Evolutionary conservation across 2,329 filamentous ascomycete species (phyloP).

Genomic region (Pezizomycotina sp.): DNA sequence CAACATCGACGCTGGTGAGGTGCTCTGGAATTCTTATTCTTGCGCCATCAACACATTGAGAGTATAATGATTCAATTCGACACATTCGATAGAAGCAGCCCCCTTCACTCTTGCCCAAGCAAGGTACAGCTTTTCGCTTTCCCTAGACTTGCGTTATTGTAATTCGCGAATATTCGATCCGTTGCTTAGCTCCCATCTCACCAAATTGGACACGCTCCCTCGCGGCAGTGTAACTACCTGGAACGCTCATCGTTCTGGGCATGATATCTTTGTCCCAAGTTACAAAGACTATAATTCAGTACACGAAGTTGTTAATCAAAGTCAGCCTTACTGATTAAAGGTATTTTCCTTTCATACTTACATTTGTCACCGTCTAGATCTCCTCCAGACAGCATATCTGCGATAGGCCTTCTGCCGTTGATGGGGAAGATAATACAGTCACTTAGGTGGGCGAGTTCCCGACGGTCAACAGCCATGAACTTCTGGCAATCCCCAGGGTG

Average conservation of each 20-base stretch:
- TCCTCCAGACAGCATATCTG: conserved; percentile 33
- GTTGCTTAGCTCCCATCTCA: conserved; percentile 29
- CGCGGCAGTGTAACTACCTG: conserved; percentile 31
- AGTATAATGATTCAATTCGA: conserved; percentile 32
- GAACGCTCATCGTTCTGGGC: conserved; percentile 28
- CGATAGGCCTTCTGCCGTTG: conserved; percentile 28
- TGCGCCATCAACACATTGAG: conserved; percentile 32
- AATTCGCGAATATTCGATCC: conserved; percentile 31
- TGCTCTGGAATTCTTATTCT: conserved; percentile 29
- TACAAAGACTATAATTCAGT: conserved; percentile 29
- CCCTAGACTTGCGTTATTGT: conserved; percentile 30
- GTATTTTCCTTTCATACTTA: too few species aligned
- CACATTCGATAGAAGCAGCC: conserved; percentile 30
- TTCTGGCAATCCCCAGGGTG: conserved; percentile 33
- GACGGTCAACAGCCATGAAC: conserved; percentile 29
- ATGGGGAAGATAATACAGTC: conserved; percentile 33
- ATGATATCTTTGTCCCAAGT: conserved; percentile 32
- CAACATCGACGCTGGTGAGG: too few species aligned
- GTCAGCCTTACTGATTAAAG: too few species aligned
- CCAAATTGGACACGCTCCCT: conserved; percentile 29
- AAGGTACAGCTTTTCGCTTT: conserved; percentile 32
- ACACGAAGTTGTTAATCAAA: too few species aligned
- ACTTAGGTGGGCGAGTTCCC: conserved; percentile 29
- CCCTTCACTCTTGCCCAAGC: conserved; percentile 30
- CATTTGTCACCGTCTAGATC: conserved; percentile 33